Evolutionary conservation across 73 alveolate species (phyloP).

Genomic region (Paramecium sexaurelia): DNA sequence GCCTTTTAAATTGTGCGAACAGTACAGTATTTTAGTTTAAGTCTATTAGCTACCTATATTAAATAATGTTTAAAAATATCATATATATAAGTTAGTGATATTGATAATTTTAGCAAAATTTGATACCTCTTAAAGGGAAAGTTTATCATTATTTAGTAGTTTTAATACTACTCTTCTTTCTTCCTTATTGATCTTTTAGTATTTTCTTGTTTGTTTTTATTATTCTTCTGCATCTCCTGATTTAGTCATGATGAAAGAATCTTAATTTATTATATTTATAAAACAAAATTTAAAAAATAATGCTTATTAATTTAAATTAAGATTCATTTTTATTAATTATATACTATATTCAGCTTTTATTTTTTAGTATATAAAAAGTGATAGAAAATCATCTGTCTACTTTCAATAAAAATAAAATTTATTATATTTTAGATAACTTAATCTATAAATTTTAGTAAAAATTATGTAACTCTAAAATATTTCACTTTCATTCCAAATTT

Average conservation of each 20-base stretch:
- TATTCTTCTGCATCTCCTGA: background rate
- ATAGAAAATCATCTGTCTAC: background rate
- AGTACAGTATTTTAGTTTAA: slow-evolving; percentile 46
- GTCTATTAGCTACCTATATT: slow-evolving; percentile 36
- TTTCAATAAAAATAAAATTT: background rate
- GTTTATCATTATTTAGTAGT: background rate
- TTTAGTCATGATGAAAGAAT: background rate
- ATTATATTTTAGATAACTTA: background rate
- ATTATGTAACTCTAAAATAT: background rate
- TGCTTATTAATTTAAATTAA: slow-evolving; percentile 17
- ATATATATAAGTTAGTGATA: background rate
- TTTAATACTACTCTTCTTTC: slow-evolving; percentile 14
- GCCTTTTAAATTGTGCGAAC: slow-evolving; percentile 44
- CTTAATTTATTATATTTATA: background rate
- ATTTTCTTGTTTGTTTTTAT: background rate
- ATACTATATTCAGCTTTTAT: background rate
- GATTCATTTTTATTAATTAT: background rate
- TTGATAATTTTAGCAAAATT: background rate
- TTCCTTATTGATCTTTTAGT: slow-evolving; percentile 32
- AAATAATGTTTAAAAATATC: background rate
- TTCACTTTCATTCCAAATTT: background rate
- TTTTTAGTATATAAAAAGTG: background rate
- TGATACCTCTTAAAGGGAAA: slow-evolving; percentile 40
- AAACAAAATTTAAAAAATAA: background rate
- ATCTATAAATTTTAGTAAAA: background rate